Evolutionary conservation across 2,329 filamentous ascomycete species (phyloP), one percentile per base, ranked within the genome.

Genomic region (Thermothelomyces thermophilus): DNA sequence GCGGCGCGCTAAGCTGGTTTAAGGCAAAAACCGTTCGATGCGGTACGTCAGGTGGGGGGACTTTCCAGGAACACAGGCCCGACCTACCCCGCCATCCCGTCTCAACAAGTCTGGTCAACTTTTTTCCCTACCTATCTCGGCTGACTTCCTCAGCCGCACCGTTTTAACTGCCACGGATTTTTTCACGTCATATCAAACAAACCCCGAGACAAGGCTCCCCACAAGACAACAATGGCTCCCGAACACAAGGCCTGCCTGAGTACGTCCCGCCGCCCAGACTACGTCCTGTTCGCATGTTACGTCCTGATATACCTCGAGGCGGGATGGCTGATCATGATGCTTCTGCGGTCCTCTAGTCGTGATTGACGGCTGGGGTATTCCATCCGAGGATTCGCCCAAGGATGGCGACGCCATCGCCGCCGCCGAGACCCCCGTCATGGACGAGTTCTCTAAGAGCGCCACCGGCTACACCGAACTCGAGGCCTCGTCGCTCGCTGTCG

Each of bases 311-410:
- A 80, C 60, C 64, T 82, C 50, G 75, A 82, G 65, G 61, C 79
- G 51, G 72, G 70, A 52, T 81, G 75, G 76, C 76, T 82, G 77
- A 79, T 78, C 53, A 68, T 76, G 62, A 66, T 79, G 65, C 64
- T 80, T 44, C 65, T 76, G 60, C 71, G 71, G 58, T 69, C 68
- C 44, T 67, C 66, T 65, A 90, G 86, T 98, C 80, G 93, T 97
- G 73, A 98, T 98, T 77, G 93, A 98, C 74, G 93, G 93, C 66
- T 98, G 93, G 93, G 93, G 93, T 66, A 82, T 97, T 63, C 81
- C 90, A 63, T 82, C 82, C 57, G 84, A 85, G 59, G 73, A 83
- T 52, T 94, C 90, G 50, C 87, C 86, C 63, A 86, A 87, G 64
- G 70, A 95, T 70, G 91, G 93, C 70, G 91, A 98, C 75, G 93